Percentiles rank a stretch among this genome's conserved stretches.
phyloP scores from a whole-genome alignment of 331 rosid genomes.

The Stylosanthes scabra region DNA sequence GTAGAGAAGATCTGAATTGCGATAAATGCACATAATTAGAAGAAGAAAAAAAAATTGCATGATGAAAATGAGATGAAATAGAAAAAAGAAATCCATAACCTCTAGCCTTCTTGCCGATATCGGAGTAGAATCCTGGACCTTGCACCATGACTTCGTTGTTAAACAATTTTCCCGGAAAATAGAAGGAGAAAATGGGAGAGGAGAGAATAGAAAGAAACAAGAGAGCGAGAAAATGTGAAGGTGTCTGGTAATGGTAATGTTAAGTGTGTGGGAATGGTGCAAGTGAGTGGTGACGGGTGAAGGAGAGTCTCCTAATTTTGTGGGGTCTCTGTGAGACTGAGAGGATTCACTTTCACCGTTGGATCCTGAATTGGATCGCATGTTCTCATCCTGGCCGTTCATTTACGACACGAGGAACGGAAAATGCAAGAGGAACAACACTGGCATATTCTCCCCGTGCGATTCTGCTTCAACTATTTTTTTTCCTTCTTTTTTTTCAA shows the following conservation, averaged over 20 bases:
- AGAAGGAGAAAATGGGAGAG: constrained; percentile 22
- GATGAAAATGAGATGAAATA: not conserved
- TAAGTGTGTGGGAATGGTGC: too few species aligned
- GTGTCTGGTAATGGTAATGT: not conserved
- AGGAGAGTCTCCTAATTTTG: constrained; percentile 21
- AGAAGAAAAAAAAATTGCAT: not conserved
- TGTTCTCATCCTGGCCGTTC: constrained; percentile 42
- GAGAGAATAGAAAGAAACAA: not conserved
- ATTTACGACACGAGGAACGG: constrained; percentile 21
- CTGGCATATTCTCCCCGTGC: constrained; percentile 48
- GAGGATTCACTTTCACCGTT: constrained; percentile 37
- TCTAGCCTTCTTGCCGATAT: constrained; percentile 87
- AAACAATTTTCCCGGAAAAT: constrained; percentile 30
- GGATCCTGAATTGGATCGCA: constrained; percentile 26
- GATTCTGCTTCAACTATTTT: constrained; percentile 1
- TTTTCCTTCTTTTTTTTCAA: too few species aligned
- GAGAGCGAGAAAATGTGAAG: not conserved
- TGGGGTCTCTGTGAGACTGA: constrained; percentile 6
- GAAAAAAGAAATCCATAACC: constrained; percentile 41
- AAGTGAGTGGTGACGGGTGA: not conserved
- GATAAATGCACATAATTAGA: not conserved
- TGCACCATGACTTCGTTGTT: constrained; percentile 64
- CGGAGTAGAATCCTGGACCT: constrained; percentile 91
- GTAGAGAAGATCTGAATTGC: constrained; percentile 73
- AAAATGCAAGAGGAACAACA: not conserved